phyloP scores from a whole-genome alignment of 2,329 filamentous ascomycete genomes.

The Knufia petricola region DNA sequence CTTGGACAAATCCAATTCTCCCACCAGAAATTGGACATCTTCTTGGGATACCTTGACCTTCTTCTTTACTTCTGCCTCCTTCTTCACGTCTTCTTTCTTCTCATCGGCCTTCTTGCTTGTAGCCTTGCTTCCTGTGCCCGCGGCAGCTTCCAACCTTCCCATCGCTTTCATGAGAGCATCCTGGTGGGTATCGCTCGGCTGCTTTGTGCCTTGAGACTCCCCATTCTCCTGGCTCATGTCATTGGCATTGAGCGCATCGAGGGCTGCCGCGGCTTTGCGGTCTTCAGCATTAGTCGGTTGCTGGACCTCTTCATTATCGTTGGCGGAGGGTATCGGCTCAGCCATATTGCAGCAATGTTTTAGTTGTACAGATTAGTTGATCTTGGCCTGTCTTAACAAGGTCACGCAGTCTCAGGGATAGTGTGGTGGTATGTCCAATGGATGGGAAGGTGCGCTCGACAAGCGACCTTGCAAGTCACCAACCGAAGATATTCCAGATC shows the following conservation, averaged over 20 bases:
- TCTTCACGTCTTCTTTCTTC: constrained; percentile 25
- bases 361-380: too few relatives aligned
- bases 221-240: constrained; percentile 30
- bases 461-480: too few relatives aligned
- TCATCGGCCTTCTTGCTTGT: constrained; percentile 21
- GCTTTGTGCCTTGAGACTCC: constrained; percentile 22
- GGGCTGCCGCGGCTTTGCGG: constrained; percentile 41
- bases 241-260: constrained; percentile 37
- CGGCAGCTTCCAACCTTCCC: constrained; percentile 38
- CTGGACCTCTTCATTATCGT: constrained; percentile 27
- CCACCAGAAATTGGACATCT: constrained; percentile 39
- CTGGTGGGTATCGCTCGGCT: constrained; percentile 33
- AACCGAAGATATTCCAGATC: background rate
- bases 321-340: constrained; percentile 34
- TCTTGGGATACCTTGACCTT: constrained; percentile 37
- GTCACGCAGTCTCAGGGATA: too few relatives aligned
- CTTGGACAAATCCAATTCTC: constrained; percentile 39
- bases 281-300: constrained; percentile 39
- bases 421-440: too few relatives aligned
- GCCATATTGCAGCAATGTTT: constrained; percentile 27
- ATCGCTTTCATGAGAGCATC: constrained; percentile 43
- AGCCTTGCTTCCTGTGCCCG: constrained; percentile 20
- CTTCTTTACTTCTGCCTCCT: constrained; percentile 31
- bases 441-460: too few relatives aligned
- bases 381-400: too few relatives aligned